Base-by-base conservation (phyloP, 163 green algal species). In the Chloromonas sp. region DNA sequence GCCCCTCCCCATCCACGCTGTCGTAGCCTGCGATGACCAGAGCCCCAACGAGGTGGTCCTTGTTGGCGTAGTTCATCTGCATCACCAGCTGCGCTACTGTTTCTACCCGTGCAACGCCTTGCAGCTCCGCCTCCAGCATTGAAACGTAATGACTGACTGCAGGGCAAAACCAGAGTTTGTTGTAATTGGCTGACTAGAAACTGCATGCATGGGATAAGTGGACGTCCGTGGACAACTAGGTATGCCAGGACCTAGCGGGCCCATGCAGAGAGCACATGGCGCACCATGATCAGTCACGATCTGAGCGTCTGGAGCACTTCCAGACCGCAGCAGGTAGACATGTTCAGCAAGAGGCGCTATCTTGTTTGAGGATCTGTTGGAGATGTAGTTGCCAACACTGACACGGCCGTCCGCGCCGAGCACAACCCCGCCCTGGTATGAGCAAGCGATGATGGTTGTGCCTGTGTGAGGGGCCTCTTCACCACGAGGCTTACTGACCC, bases 311-410 rank as follows among this genome's bases (percentile, higher is more conserved):
- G 95, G 93, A 36, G 96, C 96, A 74, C 93, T 97, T 1, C 96
- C 96, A 1, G 96, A 98, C 36, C 96, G 84, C 71, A 96, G 86
- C 71, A 98, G 87, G 87, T 90, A 99, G 1, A 98, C 92, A 78
- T 90, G 92, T 66, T 97, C 95, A 58, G 91, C 89, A 2, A 99
- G 86, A 3, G 92, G 87, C 1, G 94, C 97, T 61, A 99, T 95
- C 90, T 99, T 99, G 92, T 99, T 95, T 61, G 93, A 96, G 5
- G 95, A 96, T 15, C 97, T 89, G 88, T 99, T 99, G 59, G 88
- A 95, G 36, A 99, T 90, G 87, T 99, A 99, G 71, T 89, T 97
- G 13, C 97, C 97, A 60, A 95, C 98, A 87, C 91, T 96, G 2
- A 97, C 96, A 5, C 97, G 87, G 0, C 93, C 96, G 88, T 99